Conservation (phyloP, 2,329 filamentous ascomycete species). For the Eutypella sp. region DNA sequence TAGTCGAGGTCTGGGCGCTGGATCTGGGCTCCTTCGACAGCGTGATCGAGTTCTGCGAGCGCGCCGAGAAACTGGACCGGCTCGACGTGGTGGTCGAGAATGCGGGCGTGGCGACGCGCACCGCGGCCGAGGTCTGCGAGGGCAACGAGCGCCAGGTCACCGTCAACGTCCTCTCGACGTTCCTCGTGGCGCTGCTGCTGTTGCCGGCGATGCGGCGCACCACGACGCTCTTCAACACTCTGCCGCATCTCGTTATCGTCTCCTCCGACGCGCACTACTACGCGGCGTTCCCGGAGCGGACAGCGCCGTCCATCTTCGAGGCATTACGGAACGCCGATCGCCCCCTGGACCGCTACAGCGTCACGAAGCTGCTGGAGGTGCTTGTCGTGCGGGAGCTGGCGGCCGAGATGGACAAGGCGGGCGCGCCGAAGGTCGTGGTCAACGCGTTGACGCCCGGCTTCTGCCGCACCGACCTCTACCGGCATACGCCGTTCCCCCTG, state of each 20-base stretch:
- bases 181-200: constrained; percentile 37
- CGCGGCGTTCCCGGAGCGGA: constrained; percentile 28
- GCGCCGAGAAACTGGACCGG: constrained; percentile 28
- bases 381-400: constrained; percentile 31
- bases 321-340: constrained; percentile 23
- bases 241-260: constrained; percentile 34
- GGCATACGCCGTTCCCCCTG: constrained; percentile 25
- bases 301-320: constrained; percentile 27
- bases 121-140: constrained; percentile 21
- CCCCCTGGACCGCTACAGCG: constrained; percentile 30
- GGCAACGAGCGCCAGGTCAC: constrained; percentile 38
- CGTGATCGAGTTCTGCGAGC: constrained; percentile 31
- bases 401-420: constrained; percentile 22
- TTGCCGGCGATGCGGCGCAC: constrained; percentile 36
- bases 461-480: constrained; percentile 36
- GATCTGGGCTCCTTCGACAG: constrained; percentile 37
- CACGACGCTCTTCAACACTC: constrained; percentile 26
- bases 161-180: constrained; percentile 42
- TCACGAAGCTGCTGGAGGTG: constrained; percentile 30
- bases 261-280: constrained; percentile 33
- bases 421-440: constrained; percentile 29
- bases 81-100: constrained; percentile 40
- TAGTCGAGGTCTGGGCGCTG: constrained; percentile 39
- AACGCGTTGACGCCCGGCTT: constrained; percentile 37
- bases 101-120: constrained; percentile 29